These are phyloP conservation scores for Leccinum pellstonianum DNA, from an alignment of 768 basidiomycete species.

Conservation along the genomic window DNA sequence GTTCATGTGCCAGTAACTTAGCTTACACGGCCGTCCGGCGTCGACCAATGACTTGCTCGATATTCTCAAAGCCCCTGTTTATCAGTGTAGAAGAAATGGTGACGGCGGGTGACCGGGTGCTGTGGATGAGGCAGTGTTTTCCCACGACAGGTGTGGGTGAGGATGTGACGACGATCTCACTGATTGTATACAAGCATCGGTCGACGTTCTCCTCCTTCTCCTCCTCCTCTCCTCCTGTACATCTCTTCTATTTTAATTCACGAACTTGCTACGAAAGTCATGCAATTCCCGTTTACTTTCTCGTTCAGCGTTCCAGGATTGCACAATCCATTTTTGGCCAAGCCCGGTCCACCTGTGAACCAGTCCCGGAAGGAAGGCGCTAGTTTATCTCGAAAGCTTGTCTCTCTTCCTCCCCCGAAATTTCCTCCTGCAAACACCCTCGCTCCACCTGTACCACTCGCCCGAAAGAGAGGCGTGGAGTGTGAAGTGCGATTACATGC, in stretches of 20 bases:
- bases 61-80: too few relatives aligned
- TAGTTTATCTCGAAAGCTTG: constrained; percentile 22
- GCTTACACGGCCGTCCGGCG: too few relatives aligned
- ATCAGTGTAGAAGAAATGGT: too few relatives aligned
- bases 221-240: not conserved
- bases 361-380: constrained; percentile 29
- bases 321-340: constrained; percentile 58
- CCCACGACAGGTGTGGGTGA: constrained; percentile 1
- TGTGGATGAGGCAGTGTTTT: constrained; percentile 7
- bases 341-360: constrained; percentile 16
- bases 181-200: not conserved
- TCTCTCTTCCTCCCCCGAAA: constrained; percentile 17
- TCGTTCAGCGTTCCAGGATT: constrained; percentile 62
- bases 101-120: not conserved
- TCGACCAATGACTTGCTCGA: too few relatives aligned
- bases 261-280: constrained; percentile 31
- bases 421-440: constrained; percentile 16
- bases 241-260: constrained; percentile 10
- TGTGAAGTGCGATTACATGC: constrained; percentile 24
- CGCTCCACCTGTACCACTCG: constrained; percentile 40
- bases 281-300: constrained; percentile 75
- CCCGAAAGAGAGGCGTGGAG: constrained; percentile 55
- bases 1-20: too few relatives aligned
- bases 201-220: not conserved
- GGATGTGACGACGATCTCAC: not conserved